Percentiles rank a stretch among this genome's conserved stretches.
These are phyloP conservation scores for Kockiozyma suomiensis DNA, from an alignment of 805 yeast species.

Conservation along the genomic window DNA sequence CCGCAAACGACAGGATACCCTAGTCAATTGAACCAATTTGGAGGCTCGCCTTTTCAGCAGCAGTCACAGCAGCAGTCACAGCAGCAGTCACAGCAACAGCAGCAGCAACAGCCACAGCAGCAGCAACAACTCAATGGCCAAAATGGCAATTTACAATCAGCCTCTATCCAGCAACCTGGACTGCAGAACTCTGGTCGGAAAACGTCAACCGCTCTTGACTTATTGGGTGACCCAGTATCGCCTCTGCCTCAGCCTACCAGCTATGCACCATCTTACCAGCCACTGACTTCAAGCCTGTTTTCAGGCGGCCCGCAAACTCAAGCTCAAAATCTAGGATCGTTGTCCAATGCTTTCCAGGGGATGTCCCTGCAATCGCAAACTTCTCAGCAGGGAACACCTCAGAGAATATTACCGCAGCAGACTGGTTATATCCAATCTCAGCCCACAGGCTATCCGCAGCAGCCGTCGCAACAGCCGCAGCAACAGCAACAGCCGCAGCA, in stretches of 20 bases:
- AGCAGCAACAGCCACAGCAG: too few species aligned
- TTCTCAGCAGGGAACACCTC: conserved; percentile 4
- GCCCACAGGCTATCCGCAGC: not conserved
- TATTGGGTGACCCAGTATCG: conserved; percentile 4
- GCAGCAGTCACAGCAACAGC: not conserved
- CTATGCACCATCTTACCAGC: not conserved
- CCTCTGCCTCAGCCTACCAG: not conserved
- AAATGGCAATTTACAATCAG: not conserved
- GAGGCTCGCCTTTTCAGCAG: not conserved
- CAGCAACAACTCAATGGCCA: too few species aligned
- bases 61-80: conserved; percentile 22
- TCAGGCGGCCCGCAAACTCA: conserved; percentile 1
- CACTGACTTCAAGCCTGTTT: conserved; percentile 2
- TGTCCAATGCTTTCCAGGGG: conserved; percentile 9
- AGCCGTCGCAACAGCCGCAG: not conserved
- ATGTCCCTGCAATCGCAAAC: conserved; percentile 8
- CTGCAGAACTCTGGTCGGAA: not conserved
- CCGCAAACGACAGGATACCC: conserved; percentile 15
- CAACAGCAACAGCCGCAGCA: conserved; percentile 3
- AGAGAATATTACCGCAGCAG: conserved; percentile 12
- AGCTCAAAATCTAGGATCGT: conserved; percentile 9
- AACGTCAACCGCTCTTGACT: not conserved
- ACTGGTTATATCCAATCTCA: conserved; percentile 11
- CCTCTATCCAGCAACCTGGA: too few species aligned
- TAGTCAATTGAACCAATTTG: not conserved